These are phyloP conservation scores for Salicornia ramosissima DNA, from an alignment of 148 eudicot species.

Conservation along the genomic window DNA sequence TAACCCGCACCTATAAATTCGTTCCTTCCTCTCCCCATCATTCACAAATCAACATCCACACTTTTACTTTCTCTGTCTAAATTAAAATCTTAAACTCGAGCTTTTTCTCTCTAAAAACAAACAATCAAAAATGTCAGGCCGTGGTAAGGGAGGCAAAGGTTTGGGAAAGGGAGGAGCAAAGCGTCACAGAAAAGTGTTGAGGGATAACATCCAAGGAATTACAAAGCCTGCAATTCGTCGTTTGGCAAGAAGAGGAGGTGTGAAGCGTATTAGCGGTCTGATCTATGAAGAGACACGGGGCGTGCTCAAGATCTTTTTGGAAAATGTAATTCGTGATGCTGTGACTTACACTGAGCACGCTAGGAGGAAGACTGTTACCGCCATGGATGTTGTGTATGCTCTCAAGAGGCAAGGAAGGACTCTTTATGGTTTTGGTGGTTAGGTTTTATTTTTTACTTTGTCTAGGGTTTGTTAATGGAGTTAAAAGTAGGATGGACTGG, in stretches of 20 bases:
- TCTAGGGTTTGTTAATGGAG: constrained; percentile 14
- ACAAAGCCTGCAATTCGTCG: constrained; percentile 52
- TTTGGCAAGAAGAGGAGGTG: constrained; percentile 47
- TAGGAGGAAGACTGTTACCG: constrained; percentile 41
- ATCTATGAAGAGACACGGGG: constrained; percentile 54
- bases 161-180: constrained; percentile 55
- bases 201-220: constrained; percentile 53
- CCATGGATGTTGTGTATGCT: constrained; percentile 48
- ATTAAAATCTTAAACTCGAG: neutral
- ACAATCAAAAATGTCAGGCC: constrained; percentile 38
- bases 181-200: constrained; percentile 42
- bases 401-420: constrained; percentile 45
- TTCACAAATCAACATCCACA: neutral
- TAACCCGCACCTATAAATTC: constrained; percentile 20
- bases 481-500: neutral
- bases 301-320: constrained; percentile 48
- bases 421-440: constrained; percentile 44
- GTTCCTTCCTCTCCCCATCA: constrained; percentile 2
- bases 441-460: neutral
- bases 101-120: neutral
- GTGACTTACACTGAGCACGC: constrained; percentile 56
- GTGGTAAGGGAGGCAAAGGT: constrained; percentile 60
- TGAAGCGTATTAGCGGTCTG: constrained; percentile 45
- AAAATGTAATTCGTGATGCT: constrained; percentile 54
- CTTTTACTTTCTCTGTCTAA: neutral